Evolutionary conservation across 257 asterid genomes (phyloP), one percentile per base, ranked within the genome.

Genomic region (Solanum lycopersicoides): DNA sequence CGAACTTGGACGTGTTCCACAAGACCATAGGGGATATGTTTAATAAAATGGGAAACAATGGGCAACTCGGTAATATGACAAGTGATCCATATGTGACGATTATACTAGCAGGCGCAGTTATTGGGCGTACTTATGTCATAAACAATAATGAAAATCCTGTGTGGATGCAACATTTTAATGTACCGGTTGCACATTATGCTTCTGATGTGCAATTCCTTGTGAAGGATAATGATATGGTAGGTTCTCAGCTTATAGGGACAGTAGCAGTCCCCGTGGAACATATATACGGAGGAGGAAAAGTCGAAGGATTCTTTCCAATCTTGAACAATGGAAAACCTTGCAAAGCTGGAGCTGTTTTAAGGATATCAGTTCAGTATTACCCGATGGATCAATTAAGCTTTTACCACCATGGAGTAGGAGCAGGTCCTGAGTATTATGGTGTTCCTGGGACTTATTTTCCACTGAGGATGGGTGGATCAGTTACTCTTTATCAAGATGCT

Each of bases 1-100:
- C 99, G 25, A 97, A 97, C 92, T 94, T 97, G 99, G 99, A 96
- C 86, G 90, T 97, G 99, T 95, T 97, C 89, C 99, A 95, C 91
- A 96, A 92, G 89, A 96, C 98, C 15, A 28, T 96, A n/a, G 99
- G 98, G 63, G 99, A 97, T 87, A 89, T 97, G 98, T 92, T 97
- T 90, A 94, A 91, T 84, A 95, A 30, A 86, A 75, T 93, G 95
- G 93, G 93, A 87, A 89, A 89, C 92, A 97, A 97, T 90, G 99
- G 98, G 53, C 95, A 92, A 68, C 86, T 93, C 72, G 90, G 92
- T 68, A 93, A 95, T 90, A 96, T 93, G 88, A 96, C 99, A 72
- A 97, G 99, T 68, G 99, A 97, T 89, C 99, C 99, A 12, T 97
- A 97, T 10, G 98, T 97, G 82, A 80, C 99, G 3, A 88, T 96